A percentile compares a stretch with the other conserved stretches of the same genome.
Conservation (phyloP, 1,139 yeast genomes). For the Arxiozyma telluris region DNA sequence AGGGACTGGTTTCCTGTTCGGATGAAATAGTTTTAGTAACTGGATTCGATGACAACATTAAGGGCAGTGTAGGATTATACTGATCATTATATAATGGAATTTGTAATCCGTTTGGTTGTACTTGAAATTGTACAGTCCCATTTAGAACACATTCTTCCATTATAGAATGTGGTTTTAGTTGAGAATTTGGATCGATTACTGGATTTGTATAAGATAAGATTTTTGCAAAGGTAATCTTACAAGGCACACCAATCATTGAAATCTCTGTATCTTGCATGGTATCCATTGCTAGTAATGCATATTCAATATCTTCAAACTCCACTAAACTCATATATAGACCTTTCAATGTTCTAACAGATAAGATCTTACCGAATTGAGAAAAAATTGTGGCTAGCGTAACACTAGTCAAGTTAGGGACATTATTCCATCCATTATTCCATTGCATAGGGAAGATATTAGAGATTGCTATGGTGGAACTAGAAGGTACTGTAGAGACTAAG, state of each 20-base stretch:
- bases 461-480: constrained; percentile 60
- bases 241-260: constrained; percentile 53
- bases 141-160: constrained; percentile 2
- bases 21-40: constrained; percentile 10
- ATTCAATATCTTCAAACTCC: constrained; percentile 64
- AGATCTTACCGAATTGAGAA: constrained; percentile 45
- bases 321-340: constrained; percentile 55
- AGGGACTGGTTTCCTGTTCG: constrained; percentile 30
- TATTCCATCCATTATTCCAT: constrained; percentile 34
- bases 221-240: constrained; percentile 62
- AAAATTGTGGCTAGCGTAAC: constrained; percentile 35
- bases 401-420: constrained; percentile 25
- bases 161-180: constrained; percentile 2
- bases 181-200: constrained; percentile 24
- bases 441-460: constrained; percentile 58
- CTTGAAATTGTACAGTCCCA: constrained; percentile 5
- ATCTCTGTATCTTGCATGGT: constrained; percentile 73
- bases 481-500: constrained; percentile 19
- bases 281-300: constrained; percentile 71
- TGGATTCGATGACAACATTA: background rate
- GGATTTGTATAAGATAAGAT: constrained; percentile 28
- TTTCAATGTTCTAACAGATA: constrained; percentile 49
- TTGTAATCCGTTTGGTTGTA: constrained; percentile 15
- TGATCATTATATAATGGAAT: constrained; percentile 3
- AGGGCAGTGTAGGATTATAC: constrained; percentile 7